These are phyloP conservation scores for Solanum appendiculatum DNA, from an alignment of 257 asterid genomes.

Conservation along the genomic window DNA sequence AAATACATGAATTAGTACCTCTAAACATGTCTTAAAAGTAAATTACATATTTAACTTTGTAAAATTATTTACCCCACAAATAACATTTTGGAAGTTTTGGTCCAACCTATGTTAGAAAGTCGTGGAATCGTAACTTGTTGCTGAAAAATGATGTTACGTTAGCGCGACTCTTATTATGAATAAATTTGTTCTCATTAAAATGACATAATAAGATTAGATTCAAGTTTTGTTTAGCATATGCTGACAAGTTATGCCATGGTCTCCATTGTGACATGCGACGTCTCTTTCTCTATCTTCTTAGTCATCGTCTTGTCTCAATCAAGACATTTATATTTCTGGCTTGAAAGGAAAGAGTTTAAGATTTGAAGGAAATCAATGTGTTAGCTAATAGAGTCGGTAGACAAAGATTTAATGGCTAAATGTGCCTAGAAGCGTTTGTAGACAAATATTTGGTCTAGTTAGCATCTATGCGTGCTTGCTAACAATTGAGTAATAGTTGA, in stretches of 20 bases:
- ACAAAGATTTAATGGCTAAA: neutral
- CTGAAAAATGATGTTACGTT: too few relatives aligned
- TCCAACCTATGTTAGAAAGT: too few relatives aligned
- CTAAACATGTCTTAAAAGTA: neutral
- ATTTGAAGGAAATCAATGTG: neutral
- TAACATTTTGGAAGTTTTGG: neutral
- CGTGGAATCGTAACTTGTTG: too few relatives aligned
- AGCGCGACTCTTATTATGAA: too few relatives aligned
- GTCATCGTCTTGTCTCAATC: neutral
- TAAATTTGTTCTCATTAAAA: too few relatives aligned
- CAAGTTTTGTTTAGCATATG: neutral
- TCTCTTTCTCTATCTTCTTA: neutral
- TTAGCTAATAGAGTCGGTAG: neutral
- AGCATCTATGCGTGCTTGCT: too few relatives aligned
- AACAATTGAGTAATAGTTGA: too few relatives aligned
- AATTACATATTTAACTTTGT: neutral
- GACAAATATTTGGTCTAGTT: too few relatives aligned
- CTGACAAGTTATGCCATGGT: neutral
- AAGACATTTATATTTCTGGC: accelerated
- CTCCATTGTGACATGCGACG: neutral
- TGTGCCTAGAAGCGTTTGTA: too few relatives aligned
- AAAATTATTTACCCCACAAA: neutral
- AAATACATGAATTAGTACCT: neutral
- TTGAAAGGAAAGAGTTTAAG: neutral
- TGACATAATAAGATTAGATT: too few relatives aligned